These are phyloP conservation scores for Acacia acuminata DNA, from an alignment of 306 rosid genomes.

Conservation along the genomic window DNA sequence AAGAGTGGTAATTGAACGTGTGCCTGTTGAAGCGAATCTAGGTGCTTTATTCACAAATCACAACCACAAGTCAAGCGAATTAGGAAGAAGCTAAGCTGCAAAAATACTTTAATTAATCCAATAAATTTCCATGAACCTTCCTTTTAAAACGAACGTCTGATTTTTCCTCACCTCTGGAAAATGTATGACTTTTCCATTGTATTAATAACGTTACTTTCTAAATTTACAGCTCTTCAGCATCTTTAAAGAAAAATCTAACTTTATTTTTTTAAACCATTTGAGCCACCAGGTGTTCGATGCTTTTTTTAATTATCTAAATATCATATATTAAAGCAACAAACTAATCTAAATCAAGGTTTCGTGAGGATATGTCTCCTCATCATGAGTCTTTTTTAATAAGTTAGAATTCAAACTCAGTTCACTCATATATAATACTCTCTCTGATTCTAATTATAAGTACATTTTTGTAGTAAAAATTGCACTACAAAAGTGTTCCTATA, in stretches of 20 bases:
- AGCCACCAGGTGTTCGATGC: too few species aligned
- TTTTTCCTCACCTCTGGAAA: neutral
- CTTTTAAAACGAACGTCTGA: neutral
- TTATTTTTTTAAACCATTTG: too few species aligned
- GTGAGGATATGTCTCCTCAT: too few species aligned
- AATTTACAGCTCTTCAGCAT: conserved; percentile 19
- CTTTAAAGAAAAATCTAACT: neutral
- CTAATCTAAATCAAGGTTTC: too few species aligned
- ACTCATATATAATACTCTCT: too few species aligned
- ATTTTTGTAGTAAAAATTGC: too few species aligned
- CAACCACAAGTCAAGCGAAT: conserved; percentile 23
- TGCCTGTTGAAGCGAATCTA: neutral
- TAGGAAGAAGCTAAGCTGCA: neutral
- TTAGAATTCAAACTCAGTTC: too few species aligned
- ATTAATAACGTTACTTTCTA: neutral
- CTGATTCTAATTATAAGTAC: too few species aligned
- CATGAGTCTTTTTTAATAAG: too few species aligned
- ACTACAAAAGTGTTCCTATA: too few species aligned
- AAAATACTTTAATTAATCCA: neutral
- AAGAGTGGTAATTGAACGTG: neutral
- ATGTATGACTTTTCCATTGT: neutral
- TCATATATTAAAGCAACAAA: too few species aligned
- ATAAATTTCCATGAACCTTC: conserved; percentile 12
- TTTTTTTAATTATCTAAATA: too few species aligned
- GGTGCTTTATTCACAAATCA: neutral